A percentile compares a stretch with the other conserved stretches of the same genome.
Evolutionary conservation across 495 filamentous ascomycete species (phyloP).

Genomic region (Chaetomium fimeti): DNA sequence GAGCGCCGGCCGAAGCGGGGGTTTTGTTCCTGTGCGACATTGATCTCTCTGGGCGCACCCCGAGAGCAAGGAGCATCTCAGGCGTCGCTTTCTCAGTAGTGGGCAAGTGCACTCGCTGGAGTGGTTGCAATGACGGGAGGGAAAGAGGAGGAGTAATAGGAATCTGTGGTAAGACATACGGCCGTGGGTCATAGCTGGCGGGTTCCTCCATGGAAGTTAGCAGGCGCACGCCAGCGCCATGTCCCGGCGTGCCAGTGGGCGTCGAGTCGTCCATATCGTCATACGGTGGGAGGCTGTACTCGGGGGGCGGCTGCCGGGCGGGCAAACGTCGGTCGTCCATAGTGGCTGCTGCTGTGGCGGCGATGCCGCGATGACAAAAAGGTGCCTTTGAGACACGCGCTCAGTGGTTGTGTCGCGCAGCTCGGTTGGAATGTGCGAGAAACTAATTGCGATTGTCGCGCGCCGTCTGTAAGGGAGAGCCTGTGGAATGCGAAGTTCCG

Average conservation of each 20-base stretch:
- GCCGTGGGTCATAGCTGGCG: conserved; percentile 23
- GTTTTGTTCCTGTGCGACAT: conserved; percentile 1
- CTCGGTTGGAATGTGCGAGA: neutral
- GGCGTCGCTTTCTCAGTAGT: conserved; percentile 6
- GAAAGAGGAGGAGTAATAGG: conserved; percentile 35
- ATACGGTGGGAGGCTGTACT: conserved; percentile 50
- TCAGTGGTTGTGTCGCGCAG: neutral
- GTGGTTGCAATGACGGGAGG: conserved; percentile 25
- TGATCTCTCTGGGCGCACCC: neutral
- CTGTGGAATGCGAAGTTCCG: neutral
- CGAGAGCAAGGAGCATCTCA: conserved; percentile 13
- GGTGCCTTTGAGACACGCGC: conserved; percentile 20
- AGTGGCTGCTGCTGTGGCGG: conserved; percentile 31
- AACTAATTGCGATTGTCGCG: conserved; percentile 14
- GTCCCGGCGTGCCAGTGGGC: conserved; percentile 34
- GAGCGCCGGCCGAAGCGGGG: conserved; percentile 6
- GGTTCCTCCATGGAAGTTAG: conserved; percentile 53
- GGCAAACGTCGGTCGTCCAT: conserved; percentile 50
- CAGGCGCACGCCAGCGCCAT: conserved; percentile 48
- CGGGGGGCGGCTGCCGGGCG: conserved; percentile 39
- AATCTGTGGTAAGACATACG: conserved; percentile 45
- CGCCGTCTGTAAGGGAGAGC: neutral
- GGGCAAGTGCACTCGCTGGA: conserved; percentile 6
- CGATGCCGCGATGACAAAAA: conserved; percentile 24
- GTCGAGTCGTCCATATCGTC: conserved; percentile 48